Evolutionary conservation across 768 basidiomycete genomes (phyloP), one percentile per base, ranked within the genome.

Genomic region (Hypholoma fasciculare): DNA sequence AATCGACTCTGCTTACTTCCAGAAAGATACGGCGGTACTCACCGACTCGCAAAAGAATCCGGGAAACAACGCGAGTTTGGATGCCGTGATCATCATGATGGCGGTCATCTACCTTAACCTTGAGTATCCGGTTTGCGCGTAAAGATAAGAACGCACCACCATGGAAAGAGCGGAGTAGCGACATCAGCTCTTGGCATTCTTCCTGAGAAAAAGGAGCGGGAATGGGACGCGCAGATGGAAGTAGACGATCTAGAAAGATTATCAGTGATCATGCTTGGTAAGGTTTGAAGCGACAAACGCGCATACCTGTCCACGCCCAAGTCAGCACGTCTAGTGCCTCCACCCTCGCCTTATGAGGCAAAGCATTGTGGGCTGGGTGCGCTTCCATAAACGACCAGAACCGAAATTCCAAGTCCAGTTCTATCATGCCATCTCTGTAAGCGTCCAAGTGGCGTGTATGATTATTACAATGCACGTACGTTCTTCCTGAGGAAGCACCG

Each of bases 331-430:
- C 89, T 65, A 88, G 77, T 1, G 92, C 92, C 62, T 94, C 91
- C 0, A 75, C 71, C 49, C 80, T 80, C 9, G 87, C 86, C 43
- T 76, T 78, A 7, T 72, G 64, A 7, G 87, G 81, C 26, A 93
- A 75, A 0, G 78, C 66, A 7, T 78, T 74, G 68, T 94, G 92
- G 0, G 88, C 89, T 0, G 92, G 92, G 63, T 93, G 90, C 36
- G 81, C 73, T 69, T 92, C 88, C 72, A 94, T 80, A 66, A 87
- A 94, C 6, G 83, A 75, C 92, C 92, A 94, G 66, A 92, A 94
- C 54, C 88, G 78, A 63, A 88, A 90, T 66, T 91, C 89, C 65
- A 85, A 78, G 55, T 92, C 89, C 19, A 90, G 74, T 47, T 82
- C 92, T 92, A 60, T 14, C 50, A 62, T n/a, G 19, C 19, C 53